Evolutionary conservation across 1,139 yeast genomes (phyloP), one percentile per base, ranked within the genome.

Genomic region (Scheffersomyces cryptocercus): DNA sequence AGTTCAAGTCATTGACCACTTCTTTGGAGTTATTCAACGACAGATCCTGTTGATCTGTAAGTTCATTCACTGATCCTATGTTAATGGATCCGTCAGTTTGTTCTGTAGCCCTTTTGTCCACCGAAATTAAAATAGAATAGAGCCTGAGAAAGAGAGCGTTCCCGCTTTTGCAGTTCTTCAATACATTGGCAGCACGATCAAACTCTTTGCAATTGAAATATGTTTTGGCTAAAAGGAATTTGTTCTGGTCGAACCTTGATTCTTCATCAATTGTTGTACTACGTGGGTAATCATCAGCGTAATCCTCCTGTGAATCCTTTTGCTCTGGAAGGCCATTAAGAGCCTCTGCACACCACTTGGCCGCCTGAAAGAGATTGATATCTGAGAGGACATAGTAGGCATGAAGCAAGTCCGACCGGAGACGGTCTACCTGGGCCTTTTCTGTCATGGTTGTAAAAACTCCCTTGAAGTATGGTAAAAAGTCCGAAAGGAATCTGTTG

Each of bases 311-410:
- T 11, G 48, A 52, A 10, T 10, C 8, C 9, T 8, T 20, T 11
- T 14, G 42, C 47, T 2, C 39, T 37, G 49, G 44, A 7, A 74
- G 54, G 1, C 79, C 79, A 58, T 77, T 78, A 29, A 88, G 68
- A 0, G 95, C 95, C 58, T 89, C 96, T 1, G 89, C 84, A 43
- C 73, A 74, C 96, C 96, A 88, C 70, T 88, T 88, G 6, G 93
- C 77, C 0, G 89, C 82, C 45, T 84, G 85, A 55, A 75, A 76
- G 11, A 88, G 67, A 50, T 84, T 79, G 50, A 86, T 66, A 30
- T 67, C 60, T 6, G 67, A 47, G 12, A 74, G 59, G 20, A 52
- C 48, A 13, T 51, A 53, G 26, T 62, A 55, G 3, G 75, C 66
- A 6, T 52, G 55, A 48, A 53, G 59, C 10, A 70, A 53, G 24